Conservation (phyloP, 208 protist species). For the Acanthamoeba lenticulata region DNA sequence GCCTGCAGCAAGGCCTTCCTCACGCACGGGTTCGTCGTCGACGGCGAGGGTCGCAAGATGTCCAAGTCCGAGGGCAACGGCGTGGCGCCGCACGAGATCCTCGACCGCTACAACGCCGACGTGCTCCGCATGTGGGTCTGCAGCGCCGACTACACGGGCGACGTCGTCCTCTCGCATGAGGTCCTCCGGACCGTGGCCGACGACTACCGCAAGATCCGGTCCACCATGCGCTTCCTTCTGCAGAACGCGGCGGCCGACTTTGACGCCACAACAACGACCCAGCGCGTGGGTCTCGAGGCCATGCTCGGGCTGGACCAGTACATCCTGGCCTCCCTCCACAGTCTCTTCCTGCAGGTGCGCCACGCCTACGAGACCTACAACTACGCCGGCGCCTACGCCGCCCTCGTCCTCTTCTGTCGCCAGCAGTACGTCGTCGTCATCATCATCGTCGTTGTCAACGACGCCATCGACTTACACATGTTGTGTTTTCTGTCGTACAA, state of each 20-base stretch:
- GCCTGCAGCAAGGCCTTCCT: not conserved
- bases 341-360: not conserved
- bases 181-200: not conserved
- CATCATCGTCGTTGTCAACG: not conserved
- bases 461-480: not conserved
- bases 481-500: not conserved
- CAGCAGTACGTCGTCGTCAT: not conserved
- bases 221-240: not conserved
- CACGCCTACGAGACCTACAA: constrained; percentile 34
- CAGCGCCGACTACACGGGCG: constrained; percentile 1
- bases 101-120: constrained; percentile 7
- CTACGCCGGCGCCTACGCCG: not conserved
- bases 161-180: not conserved
- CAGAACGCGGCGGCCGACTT: not conserved
- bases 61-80: constrained; percentile 6
- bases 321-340: not conserved
- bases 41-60: not conserved
- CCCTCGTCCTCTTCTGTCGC: constrained; percentile 2
- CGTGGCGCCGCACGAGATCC: not conserved
- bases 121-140: constrained; percentile 29
- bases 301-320: constrained; percentile 26
- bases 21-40: constrained; percentile 25
- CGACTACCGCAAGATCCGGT: not conserved
- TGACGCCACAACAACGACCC: not conserved
- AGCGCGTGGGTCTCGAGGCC: not conserved